phyloP scores from a whole-genome alignment of 164 flowering plant genomes.

The Paratinospora sagittata region DNA sequence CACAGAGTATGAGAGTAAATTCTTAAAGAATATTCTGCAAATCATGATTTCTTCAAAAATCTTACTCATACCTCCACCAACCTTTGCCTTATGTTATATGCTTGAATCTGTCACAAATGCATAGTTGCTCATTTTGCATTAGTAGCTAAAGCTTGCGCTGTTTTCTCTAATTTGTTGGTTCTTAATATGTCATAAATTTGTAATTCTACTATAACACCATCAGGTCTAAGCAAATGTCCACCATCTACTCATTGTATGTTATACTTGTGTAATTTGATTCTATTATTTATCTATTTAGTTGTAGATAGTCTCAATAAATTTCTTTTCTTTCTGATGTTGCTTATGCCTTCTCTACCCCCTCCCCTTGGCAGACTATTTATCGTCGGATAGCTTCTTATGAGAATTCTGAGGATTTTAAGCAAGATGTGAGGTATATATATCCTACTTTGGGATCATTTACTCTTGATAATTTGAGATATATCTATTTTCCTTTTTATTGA shows the following conservation, averaged over 20 bases:
- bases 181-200: neutral
- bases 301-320: neutral
- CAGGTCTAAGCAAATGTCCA: neutral
- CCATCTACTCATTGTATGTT: neutral
- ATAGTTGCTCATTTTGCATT: neutral
- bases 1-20: too few relatives aligned
- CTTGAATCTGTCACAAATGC: neutral
- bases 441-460: constrained; percentile 6
- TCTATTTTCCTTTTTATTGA: neutral
- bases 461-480: neutral
- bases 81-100: neutral
- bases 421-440: constrained; percentile 60
- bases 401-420: constrained; percentile 58
- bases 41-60: too few relatives aligned
- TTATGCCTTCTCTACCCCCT: constrained; percentile 8
- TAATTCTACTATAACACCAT: neutral
- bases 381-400: constrained; percentile 62
- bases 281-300: neutral
- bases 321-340: constrained; percentile 6
- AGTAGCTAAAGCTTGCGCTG: neutral
- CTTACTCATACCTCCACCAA: neutral
- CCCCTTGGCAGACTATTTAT: constrained; percentile 60
- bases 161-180: neutral
- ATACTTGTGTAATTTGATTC: neutral
- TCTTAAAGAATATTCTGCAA: too few relatives aligned